Conservation (phyloP, 768 basidiomycete genomes). For the Boletales sp. region DNA sequence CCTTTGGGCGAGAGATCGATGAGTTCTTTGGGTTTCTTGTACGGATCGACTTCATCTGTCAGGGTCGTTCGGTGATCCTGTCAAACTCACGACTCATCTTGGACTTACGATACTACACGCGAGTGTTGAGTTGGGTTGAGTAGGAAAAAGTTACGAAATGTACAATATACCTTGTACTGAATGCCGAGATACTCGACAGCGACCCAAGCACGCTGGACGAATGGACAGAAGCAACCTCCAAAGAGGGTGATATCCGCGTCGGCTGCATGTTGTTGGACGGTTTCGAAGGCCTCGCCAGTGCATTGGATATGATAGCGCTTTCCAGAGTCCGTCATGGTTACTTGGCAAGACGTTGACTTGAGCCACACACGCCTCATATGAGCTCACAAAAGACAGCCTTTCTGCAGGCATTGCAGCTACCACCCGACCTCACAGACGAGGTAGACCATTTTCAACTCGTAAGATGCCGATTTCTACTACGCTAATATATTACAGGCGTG, state of each 20-base stretch:
- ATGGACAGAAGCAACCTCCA: slow-evolving; percentile 73
- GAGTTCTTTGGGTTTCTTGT: slow-evolving; percentile 76
- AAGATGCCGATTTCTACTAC: too few species aligned
- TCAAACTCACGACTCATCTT: background rate
- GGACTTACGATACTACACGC: slow-evolving; percentile 37
- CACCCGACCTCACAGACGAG: slow-evolving; percentile 23
- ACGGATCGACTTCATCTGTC: slow-evolving; percentile 77
- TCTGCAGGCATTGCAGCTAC: slow-evolving; percentile 17
- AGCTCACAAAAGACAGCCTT: slow-evolving; percentile 5
- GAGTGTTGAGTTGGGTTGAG: background rate
- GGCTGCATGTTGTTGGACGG: slow-evolving; percentile 45
- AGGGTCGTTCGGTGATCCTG: background rate
- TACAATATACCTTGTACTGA: slow-evolving; percentile 65
- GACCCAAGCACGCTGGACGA: slow-evolving; percentile 80
- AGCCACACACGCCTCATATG: background rate
- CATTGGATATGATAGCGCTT: slow-evolving; percentile 39
- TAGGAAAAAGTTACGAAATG: background rate
- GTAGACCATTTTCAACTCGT: slow-evolving; percentile 1
- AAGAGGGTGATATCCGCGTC: slow-evolving; percentile 63
- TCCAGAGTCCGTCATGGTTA: slow-evolving; percentile 34
- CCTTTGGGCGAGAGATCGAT: slow-evolving; percentile 82
- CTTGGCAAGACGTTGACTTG: background rate
- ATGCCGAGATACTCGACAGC: slow-evolving; percentile 67
- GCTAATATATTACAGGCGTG: slow-evolving; percentile 14
- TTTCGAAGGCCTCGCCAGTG: slow-evolving; percentile 53